A percentile compares a stretch with the other conserved stretches of the same genome.
These are phyloP conservation scores for Cinnamomum chago DNA, from an alignment of 164 flowering plant species.

Conservation along the genomic window DNA sequence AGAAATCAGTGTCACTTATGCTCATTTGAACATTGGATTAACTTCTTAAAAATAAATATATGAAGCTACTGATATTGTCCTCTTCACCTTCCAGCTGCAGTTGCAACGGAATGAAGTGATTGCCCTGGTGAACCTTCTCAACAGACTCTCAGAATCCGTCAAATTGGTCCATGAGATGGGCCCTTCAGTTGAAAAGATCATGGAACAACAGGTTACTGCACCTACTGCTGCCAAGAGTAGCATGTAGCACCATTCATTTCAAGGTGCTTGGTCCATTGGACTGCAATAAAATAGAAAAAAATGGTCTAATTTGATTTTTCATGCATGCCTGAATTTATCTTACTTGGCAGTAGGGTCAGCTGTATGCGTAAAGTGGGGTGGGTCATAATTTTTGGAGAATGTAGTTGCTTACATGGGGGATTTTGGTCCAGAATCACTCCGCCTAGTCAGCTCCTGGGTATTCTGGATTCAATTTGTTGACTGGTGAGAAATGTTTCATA, in stretches of 20 bases:
- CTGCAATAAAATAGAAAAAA: no score
- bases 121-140: constrained; percentile 77
- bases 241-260: not conserved
- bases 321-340: no score
- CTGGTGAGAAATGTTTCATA: no score
- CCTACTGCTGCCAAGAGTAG: constrained; percentile 12
- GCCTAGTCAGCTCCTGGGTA: no score
- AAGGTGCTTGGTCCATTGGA: no score
- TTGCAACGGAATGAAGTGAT: constrained; percentile 94
- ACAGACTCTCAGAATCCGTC: constrained; percentile 87
- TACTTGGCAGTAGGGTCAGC: no score
- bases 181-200: constrained; percentile 39
- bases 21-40: not conserved
- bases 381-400: no score
- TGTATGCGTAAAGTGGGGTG: no score
- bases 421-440: no score
- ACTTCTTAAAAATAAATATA: not conserved
- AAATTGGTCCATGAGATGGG: constrained; percentile 61
- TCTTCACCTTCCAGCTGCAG: constrained; percentile 55
- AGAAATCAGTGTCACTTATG: not conserved
- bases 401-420: no score
- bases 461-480: no score
- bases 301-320: no score
- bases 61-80: not conserved
- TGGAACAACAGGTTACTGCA: constrained; percentile 23